phyloP scores from a whole-genome alignment of 495 filamentous ascomycete species.

The Endocarpon pusillum region DNA sequence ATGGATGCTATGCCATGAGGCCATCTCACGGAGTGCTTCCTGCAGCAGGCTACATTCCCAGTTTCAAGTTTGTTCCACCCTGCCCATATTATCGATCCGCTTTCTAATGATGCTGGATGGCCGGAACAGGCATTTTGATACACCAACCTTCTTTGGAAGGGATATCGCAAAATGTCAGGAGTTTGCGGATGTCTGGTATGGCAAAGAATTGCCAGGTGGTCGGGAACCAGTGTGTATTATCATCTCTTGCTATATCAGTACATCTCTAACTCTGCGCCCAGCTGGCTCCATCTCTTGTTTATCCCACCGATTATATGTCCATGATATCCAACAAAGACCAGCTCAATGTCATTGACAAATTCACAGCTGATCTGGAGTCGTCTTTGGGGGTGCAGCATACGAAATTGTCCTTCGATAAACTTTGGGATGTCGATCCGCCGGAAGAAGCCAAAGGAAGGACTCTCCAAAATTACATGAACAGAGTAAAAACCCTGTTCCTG shows the following conservation, averaged over 20 bases:
- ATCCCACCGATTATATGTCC: slow-evolving; percentile 3
- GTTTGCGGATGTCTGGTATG: slow-evolving; percentile 5
- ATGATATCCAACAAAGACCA: slow-evolving; percentile 1
- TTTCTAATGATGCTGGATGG: neutral
- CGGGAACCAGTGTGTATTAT: neutral
- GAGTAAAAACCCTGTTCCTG: slow-evolving; percentile 1
- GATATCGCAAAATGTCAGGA: slow-evolving; percentile 2
- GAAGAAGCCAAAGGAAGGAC: slow-evolving; percentile 3
- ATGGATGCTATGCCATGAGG: slow-evolving; percentile 13
- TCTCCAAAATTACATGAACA: slow-evolving; percentile 7
- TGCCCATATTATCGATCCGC: neutral
- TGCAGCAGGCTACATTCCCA: slow-evolving; percentile 3
- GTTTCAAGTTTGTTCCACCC: slow-evolving; percentile 3
- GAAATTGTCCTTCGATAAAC: slow-evolving; percentile 1
- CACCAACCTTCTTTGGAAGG: slow-evolving; percentile 3
- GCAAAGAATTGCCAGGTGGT: neutral
- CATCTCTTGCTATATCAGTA: neutral
- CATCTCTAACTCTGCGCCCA: neutral
- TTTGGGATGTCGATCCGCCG: slow-evolving; percentile 4
- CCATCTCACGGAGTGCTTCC: slow-evolving; percentile 6
- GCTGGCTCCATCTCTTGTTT: slow-evolving; percentile 2
- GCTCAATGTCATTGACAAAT: neutral
- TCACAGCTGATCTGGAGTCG: slow-evolving; percentile 1
- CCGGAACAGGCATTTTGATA: neutral
- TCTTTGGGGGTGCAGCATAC: neutral